Evolutionary conservation across 2,329 filamentous ascomycete genomes (phyloP).

Genomic region (Ustulina deusta): DNA sequence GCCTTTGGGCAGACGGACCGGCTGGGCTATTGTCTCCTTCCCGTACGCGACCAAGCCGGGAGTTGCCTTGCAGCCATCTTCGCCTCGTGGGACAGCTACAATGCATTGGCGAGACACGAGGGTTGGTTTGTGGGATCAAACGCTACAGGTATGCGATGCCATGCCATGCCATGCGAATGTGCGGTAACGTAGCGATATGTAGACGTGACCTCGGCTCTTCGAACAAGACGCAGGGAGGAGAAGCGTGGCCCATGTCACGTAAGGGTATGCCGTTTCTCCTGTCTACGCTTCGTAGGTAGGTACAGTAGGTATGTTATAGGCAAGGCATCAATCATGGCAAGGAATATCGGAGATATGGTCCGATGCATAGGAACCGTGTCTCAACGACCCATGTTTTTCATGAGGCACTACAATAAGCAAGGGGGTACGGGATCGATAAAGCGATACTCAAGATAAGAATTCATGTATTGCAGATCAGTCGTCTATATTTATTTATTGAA

Average conservation of each 20-base stretch:
- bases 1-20: neutral
- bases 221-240: constrained; percentile 36
- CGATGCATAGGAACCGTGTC: neutral
- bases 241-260: constrained; percentile 32
- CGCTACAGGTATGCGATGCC: constrained; percentile 36
- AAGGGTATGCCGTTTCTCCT: constrained; percentile 16
- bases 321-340: neutral
- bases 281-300: neutral
- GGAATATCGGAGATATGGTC: neutral
- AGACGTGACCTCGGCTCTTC: constrained; percentile 39
- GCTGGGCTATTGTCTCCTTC: constrained; percentile 12
- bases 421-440: constrained; percentile 12
- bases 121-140: constrained; percentile 46
- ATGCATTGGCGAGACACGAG: constrained; percentile 39
- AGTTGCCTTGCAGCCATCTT: constrained; percentile 39
- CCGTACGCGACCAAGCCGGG: constrained; percentile 20
- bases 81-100: constrained; percentile 37
- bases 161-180: constrained; percentile 27
- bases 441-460: constrained; percentile 14
- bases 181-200: constrained; percentile 21
- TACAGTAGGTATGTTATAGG: neutral
- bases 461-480: constrained; percentile 11
- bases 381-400: neutral
- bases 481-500: neutral
- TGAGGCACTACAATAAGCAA: neutral